These are phyloP conservation scores for Ceratobasidium sp. DNA, from an alignment of 1,284 basidiomycete species.

Conservation along the genomic window DNA sequence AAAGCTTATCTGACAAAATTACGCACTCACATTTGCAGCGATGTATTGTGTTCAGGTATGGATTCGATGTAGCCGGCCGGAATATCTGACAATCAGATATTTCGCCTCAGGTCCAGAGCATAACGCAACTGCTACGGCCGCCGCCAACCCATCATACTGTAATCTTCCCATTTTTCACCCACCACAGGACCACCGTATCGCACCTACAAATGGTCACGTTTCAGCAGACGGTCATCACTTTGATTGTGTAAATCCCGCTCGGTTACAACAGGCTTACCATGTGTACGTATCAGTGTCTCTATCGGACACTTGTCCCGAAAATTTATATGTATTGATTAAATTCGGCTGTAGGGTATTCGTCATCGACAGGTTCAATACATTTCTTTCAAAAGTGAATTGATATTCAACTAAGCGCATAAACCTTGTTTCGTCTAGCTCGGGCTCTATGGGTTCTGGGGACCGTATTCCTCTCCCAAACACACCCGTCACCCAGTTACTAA, in stretches of 20 bases:
- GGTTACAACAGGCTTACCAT: constrained; percentile 60
- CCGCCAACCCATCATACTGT: constrained; percentile 62
- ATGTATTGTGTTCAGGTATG: constrained; percentile 60
- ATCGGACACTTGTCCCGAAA: no score
- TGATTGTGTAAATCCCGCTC: constrained; percentile 60
- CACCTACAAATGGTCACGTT: constrained; percentile 54
- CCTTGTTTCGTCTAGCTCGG: constrained; percentile 54
- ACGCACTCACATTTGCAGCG: no score
- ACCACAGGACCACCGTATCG: constrained; percentile 47
- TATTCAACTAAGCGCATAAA: no score
- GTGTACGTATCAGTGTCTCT: constrained; percentile 63
- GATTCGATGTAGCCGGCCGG: background rate
- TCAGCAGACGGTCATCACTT: constrained; percentile 64
- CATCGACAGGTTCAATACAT: constrained; percentile 61
- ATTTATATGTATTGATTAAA: no score
- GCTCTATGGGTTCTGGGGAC: constrained; percentile 57
- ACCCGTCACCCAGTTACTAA: constrained; percentile 55
- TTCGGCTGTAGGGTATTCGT: constrained; percentile 61
- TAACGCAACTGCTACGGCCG: constrained; percentile 50
- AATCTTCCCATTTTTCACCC: constrained; percentile 61
- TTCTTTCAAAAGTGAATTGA: background rate
- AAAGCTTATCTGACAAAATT: no score
- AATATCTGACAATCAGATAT: background rate
- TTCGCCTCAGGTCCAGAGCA: constrained; percentile 57
- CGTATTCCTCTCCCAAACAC: constrained; percentile 56